phyloP scores from a whole-genome alignment of 495 filamentous ascomycete genomes.

The Aspergillus sclerotiicarbonarius region DNA sequence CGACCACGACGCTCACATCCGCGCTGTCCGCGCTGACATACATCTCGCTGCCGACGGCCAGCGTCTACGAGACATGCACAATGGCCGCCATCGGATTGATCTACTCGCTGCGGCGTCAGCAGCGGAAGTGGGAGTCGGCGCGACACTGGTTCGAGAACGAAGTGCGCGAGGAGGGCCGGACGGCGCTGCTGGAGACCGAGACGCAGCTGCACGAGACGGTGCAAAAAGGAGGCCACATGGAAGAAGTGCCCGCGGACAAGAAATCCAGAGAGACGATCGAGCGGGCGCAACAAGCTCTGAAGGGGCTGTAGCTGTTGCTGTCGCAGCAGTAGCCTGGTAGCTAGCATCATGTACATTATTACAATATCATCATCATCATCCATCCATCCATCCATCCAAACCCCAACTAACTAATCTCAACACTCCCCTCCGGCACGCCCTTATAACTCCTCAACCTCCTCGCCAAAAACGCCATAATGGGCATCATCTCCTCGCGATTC shows the following conservation, averaged over 20 bases:
- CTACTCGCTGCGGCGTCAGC: conserved; percentile 70
- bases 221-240: conserved; percentile 37
- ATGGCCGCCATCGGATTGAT: conserved; percentile 77
- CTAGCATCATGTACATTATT: conserved; percentile 17
- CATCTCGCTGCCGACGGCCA: conserved; percentile 53
- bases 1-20: conserved; percentile 59
- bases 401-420: conserved; percentile 46
- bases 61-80: conserved; percentile 72
- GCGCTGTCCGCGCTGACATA: conserved; percentile 69
- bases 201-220: conserved; percentile 57
- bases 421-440: conserved; percentile 59
- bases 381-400: background rate
- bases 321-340: conserved; percentile 2
- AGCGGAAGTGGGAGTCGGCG: conserved; percentile 73
- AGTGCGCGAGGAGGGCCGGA: conserved; percentile 77
- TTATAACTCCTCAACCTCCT: conserved; percentile 65
- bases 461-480: conserved; percentile 91
- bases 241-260: conserved; percentile 33
- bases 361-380: conserved; percentile 5
- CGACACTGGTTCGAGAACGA: conserved; percentile 69
- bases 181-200: conserved; percentile 69
- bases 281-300: conserved; percentile 54
- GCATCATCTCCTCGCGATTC: conserved; percentile 82
- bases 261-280: conserved; percentile 52
- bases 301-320: conserved; percentile 44